Percentiles rank a stretch among this genome's conserved stretches.
Evolutionary conservation across 2,329 filamentous ascomycete species (phyloP).

Genomic region (Dothiorella sarmentorum): DNA sequence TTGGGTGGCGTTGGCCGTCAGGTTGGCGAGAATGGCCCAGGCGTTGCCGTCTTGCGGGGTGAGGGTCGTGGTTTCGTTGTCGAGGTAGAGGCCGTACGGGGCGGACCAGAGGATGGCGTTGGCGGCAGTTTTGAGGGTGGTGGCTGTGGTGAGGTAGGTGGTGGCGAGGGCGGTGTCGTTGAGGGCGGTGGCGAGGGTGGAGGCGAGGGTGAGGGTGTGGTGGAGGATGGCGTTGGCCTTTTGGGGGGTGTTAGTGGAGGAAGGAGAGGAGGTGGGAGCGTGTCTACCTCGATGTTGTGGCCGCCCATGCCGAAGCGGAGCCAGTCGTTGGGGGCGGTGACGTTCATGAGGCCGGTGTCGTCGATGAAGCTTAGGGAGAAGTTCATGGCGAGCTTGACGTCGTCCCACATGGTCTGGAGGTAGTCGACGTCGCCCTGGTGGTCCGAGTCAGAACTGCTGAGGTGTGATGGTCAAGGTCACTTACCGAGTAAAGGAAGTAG

Average conservation of each 20-base stretch:
- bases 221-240: conserved; percentile 53
- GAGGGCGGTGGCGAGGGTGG: conserved; percentile 5
- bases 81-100: conserved; percentile 33
- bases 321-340: conserved; percentile 47
- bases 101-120: conserved; percentile 28
- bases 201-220: conserved; percentile 30
- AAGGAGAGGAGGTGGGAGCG: too few relatives aligned
- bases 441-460: conserved; percentile 7
- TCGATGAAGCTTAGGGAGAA: conserved; percentile 45
- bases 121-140: conserved; percentile 24
- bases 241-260: too few relatives aligned
- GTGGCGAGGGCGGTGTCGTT: conserved; percentile 32
- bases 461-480: neutral
- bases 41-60: conserved; percentile 47
- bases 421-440: conserved; percentile 38
- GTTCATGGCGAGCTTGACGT: conserved; percentile 43
- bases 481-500: conserved; percentile 43
- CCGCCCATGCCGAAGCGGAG: conserved; percentile 50
- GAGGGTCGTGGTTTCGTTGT: conserved; percentile 46
- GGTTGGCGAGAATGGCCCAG: conserved; percentile 31
- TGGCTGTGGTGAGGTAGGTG: conserved; percentile 28
- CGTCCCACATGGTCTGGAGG: conserved; percentile 41
- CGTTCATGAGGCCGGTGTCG: conserved; percentile 44
- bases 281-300: conserved; percentile 49
- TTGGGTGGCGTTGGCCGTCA: conserved; percentile 48